Evolutionary conservation across 1,284 basidiomycete species (phyloP).

Genomic region (Apiotrichum gamsii): DNA sequence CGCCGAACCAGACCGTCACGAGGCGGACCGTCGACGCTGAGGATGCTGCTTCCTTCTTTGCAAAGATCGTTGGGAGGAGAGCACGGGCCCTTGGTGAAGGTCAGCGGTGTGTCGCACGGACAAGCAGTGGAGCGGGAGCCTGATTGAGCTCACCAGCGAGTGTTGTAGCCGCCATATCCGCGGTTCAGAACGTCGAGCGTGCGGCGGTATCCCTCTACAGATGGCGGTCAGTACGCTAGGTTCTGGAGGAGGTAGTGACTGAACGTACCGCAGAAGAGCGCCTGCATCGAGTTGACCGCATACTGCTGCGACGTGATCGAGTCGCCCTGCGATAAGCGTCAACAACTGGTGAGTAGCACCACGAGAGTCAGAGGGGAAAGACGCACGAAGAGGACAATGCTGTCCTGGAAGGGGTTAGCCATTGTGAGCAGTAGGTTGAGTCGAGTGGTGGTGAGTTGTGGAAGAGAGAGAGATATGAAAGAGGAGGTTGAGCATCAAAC

Average conservation of each 20-base stretch:
- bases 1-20: slow-evolving; percentile 38
- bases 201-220: slow-evolving; percentile 30
- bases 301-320: slow-evolving; percentile 25
- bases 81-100: slow-evolving; percentile 2
- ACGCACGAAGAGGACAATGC: slow-evolving; percentile 25
- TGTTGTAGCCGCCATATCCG: slow-evolving; percentile 36
- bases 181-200: slow-evolving; percentile 36
- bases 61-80: slow-evolving; percentile 29
- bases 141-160: slow-evolving; percentile 25
- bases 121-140: too few species aligned
- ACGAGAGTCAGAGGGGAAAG: too few species aligned
- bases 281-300: slow-evolving; percentile 13
- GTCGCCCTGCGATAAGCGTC: slow-evolving; percentile 17
- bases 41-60: slow-evolving; percentile 22
- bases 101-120: too few species aligned
- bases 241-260: too few species aligned
- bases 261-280: slow-evolving; percentile 17
- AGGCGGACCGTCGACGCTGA: slow-evolving; percentile 22
- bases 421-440: slow-evolving; percentile 5
- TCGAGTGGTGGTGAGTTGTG: too few species aligned
- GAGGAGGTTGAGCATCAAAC: too few species aligned
- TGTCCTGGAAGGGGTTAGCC: slow-evolving; percentile 27
- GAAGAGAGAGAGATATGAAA: too few species aligned
- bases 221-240: too few species aligned
- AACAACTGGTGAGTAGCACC: neutral